A percentile compares a stretch with the other conserved stretches of the same genome.
Evolutionary conservation across 495 filamentous ascomycete species (phyloP).

Genomic region (Trichoderma parareesei): DNA sequence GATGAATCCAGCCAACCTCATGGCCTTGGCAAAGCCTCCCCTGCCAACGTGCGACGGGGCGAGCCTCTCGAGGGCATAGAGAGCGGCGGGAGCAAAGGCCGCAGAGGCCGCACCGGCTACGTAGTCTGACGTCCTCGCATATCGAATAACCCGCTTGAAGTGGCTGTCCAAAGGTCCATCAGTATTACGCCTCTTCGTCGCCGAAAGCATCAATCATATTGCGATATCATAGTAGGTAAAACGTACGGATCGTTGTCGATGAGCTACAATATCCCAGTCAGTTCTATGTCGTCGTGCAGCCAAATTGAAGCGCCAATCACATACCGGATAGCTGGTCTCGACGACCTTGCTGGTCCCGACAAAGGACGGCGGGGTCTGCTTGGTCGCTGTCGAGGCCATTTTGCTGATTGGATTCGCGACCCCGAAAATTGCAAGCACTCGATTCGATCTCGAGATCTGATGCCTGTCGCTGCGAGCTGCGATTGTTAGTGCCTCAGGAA

Average conservation of each 20-base stretch:
- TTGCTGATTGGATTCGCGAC: neutral
- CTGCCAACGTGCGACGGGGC: slow-evolving; percentile 72
- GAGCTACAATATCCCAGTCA: slow-evolving; percentile 55
- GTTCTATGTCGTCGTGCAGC: neutral
- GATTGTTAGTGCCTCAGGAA: slow-evolving; percentile 8
- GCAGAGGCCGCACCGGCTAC: slow-evolving; percentile 55
- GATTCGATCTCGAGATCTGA: slow-evolving; percentile 1
- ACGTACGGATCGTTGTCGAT: slow-evolving; percentile 97
- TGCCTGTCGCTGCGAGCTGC: slow-evolving; percentile 4
- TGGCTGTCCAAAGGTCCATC: slow-evolving; percentile 50
- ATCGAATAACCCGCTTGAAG: slow-evolving; percentile 76
- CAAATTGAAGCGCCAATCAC: slow-evolving; percentile 21
- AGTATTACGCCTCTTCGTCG: slow-evolving; percentile 8
- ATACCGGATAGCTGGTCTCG: slow-evolving; percentile 72
- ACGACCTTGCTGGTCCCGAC: slow-evolving; percentile 57
- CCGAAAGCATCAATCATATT: no score
- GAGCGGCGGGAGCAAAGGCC: slow-evolving; percentile 58
- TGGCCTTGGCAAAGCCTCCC: slow-evolving; percentile 69
- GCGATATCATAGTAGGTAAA: neutral
- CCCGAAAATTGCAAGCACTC: slow-evolving; percentile 3
- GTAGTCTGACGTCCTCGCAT: slow-evolving; percentile 81
- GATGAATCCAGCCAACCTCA: slow-evolving; percentile 69
- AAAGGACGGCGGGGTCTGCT: slow-evolving; percentile 51
- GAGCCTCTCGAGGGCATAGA: slow-evolving; percentile 71
- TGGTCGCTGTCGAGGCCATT: slow-evolving; percentile 46